phyloP scores from a whole-genome alignment of 2,329 filamentous ascomycete species.

The Tolypocladium album region DNA sequence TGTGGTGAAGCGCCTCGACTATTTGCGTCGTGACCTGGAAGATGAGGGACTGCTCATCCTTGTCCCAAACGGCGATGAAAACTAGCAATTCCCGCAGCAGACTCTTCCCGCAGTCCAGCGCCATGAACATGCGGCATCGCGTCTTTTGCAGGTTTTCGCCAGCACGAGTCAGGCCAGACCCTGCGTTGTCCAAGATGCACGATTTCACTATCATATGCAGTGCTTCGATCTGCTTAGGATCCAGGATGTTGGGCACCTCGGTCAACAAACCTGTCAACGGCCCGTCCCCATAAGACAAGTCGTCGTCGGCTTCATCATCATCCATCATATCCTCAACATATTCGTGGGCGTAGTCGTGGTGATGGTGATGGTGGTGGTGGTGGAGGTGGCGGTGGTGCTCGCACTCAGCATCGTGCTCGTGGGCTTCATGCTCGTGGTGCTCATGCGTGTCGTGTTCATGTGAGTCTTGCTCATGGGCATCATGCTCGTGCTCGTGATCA shows the following conservation, averaged over 20 bases:
- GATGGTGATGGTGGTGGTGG: conserved; percentile 20
- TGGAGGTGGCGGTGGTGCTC: conserved; percentile 12
- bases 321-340: conserved; percentile 48
- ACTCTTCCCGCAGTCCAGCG: conserved; percentile 83
- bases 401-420: conserved; percentile 19
- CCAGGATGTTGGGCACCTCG: conserved; percentile 87
- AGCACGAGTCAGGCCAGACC: conserved; percentile 53
- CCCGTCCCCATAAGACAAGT: conserved; percentile 70
- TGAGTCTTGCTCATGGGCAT: conserved; percentile 14
- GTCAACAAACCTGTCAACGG: conserved; percentile 77
- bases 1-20: conserved; percentile 83
- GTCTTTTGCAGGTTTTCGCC: conserved; percentile 84
- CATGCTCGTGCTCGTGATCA: conserved; percentile 9
- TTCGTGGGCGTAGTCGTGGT: conserved; percentile 28
- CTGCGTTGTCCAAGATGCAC: conserved; percentile 76
- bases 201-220: conserved; percentile 96
- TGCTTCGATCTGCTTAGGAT: conserved; percentile 90
- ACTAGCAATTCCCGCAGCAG: conserved; percentile 83
- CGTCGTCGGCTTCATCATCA: conserved; percentile 59
- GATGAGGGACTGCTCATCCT: conserved; percentile 85
- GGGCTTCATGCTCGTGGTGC: conserved; percentile 16
- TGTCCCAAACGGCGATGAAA: conserved; percentile 94
- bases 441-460: conserved; percentile 34
- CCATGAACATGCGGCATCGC: conserved; percentile 78
- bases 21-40: conserved; percentile 97